A percentile compares a stretch with the other conserved stretches of the same genome.
phyloP scores from a whole-genome alignment of 1,284 basidiomycete species.

The Bondarzewia mesenterica region DNA sequence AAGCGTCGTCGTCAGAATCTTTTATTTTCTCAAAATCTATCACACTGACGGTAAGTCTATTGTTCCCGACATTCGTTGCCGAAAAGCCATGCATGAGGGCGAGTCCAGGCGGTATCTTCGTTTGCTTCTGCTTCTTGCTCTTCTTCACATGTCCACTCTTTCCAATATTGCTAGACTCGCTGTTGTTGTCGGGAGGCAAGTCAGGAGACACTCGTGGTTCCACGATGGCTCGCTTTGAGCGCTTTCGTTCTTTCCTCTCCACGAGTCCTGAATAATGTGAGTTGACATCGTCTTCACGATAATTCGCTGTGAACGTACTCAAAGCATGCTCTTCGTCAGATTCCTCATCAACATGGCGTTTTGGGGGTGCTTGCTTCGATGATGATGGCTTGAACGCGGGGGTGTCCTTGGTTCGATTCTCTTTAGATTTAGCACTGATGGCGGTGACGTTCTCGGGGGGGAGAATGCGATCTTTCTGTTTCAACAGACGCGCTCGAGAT shows the following conservation, averaged over 20 bases:
- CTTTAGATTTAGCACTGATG: background rate
- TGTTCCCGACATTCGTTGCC: conserved; percentile 59
- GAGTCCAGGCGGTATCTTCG: conserved; percentile 37
- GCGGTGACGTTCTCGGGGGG: too few relatives aligned
- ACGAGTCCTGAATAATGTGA: background rate
- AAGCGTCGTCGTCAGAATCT: background rate
- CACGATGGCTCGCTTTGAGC: too few relatives aligned
- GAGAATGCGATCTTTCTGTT: too few relatives aligned
- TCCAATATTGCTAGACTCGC: conserved; percentile 3
- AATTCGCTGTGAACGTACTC: conserved; percentile 34
- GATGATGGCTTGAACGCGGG: background rate
- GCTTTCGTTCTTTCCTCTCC: background rate
- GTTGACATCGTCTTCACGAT: conserved; percentile 33
- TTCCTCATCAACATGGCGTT: conserved; percentile 7
- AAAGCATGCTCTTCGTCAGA: conserved; percentile 20
- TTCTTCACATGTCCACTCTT: conserved; percentile 7
- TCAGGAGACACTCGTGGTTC: too few relatives aligned
- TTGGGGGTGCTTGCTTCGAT: background rate
- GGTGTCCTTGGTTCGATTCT: background rate
- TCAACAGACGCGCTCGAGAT: too few relatives aligned
- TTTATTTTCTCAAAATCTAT: background rate
- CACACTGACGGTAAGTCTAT: conserved; percentile 56
- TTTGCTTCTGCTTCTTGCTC: conserved; percentile 9
- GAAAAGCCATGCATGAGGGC: conserved; percentile 71
- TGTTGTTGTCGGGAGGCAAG: too few relatives aligned